These are phyloP conservation scores for Tirmania nivea DNA, from an alignment of 495 filamentous ascomycete genomes.

Conservation along the genomic window DNA sequence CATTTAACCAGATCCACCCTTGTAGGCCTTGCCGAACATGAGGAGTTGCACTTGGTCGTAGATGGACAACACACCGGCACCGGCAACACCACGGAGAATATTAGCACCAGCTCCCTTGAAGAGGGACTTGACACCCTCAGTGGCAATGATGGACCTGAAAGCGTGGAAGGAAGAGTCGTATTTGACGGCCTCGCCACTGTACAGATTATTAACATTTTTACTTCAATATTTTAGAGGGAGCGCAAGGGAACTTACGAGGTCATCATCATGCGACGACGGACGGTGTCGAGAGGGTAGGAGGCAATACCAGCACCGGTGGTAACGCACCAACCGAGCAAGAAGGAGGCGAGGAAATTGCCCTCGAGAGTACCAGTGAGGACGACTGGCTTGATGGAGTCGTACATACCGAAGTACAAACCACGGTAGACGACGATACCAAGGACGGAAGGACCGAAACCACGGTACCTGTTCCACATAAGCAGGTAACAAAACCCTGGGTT, in stretches of 20 bases:
- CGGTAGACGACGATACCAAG: slow-evolving; percentile 98
- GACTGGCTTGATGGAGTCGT: slow-evolving; percentile 99
- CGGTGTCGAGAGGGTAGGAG: slow-evolving; percentile 97
- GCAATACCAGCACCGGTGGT: slow-evolving; percentile 99
- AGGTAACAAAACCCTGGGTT: background rate
- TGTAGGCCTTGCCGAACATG: slow-evolving; percentile 99
- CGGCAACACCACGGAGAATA: slow-evolving; percentile 99
- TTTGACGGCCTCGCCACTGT: slow-evolving; percentile 82
- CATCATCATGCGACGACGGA: slow-evolving; percentile 99
- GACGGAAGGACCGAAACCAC: slow-evolving; percentile 99
- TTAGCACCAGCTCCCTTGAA: slow-evolving; percentile 99
- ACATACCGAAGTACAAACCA: slow-evolving; percentile 99
- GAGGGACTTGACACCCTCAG: slow-evolving; percentile 90
- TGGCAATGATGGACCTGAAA: slow-evolving; percentile 81
- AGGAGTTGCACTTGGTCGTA: slow-evolving; percentile 98
- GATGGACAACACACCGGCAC: slow-evolving; percentile 99
- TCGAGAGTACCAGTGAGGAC: slow-evolving; percentile 75
- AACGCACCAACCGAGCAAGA: slow-evolving; percentile 95
- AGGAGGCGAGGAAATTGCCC: slow-evolving; percentile 97
- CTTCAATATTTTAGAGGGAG: background rate
- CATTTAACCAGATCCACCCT: slow-evolving; percentile 62
- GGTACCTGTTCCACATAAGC: slow-evolving; percentile 33
- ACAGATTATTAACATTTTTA: slow-evolving; percentile 2
- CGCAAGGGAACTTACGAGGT: slow-evolving; percentile 34
- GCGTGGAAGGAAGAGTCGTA: slow-evolving; percentile 91